phyloP scores from a whole-genome alignment of 257 asterid species.

The Jacaranda copaia region DNA sequence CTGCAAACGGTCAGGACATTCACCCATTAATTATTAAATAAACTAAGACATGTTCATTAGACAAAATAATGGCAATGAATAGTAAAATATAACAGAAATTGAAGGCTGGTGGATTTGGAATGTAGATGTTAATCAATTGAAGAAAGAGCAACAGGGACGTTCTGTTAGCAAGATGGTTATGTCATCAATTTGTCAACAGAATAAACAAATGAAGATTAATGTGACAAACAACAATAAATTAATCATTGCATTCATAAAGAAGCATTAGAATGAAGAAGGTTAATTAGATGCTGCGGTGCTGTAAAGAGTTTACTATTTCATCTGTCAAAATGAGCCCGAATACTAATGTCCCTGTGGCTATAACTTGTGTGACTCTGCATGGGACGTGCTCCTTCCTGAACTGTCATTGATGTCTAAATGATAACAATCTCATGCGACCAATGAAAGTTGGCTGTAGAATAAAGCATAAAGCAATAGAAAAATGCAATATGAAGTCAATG shows the following conservation, averaged over 20 bases:
- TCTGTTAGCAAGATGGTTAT: constrained; percentile 17
- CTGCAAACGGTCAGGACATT: background rate
- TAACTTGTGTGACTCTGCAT: constrained; percentile 23
- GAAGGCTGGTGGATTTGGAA: constrained; percentile 10
- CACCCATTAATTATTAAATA: constrained; percentile 3
- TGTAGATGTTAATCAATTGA: background rate
- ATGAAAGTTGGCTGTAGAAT: constrained; percentile 23
- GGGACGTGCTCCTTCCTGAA: background rate
- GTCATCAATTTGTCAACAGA: background rate
- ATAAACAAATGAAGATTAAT: constrained; percentile 10
- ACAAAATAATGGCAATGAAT: background rate
- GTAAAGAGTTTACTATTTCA: constrained; percentile 22
- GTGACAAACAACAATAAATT: constrained; percentile 4
- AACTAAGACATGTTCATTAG: background rate
- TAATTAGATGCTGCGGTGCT: constrained; percentile 4
- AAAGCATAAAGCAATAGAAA: constrained; percentile 11
- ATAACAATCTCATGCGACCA: background rate
- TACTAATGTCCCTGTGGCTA: background rate
- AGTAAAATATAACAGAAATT: constrained; percentile 18
- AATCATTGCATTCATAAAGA: background rate
- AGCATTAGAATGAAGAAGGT: background rate
- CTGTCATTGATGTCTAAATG: constrained; percentile 22
- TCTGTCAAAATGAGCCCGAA: background rate
- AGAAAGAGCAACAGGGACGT: background rate
- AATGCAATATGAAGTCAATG: constrained; percentile 31